Evolutionary conservation across 768 basidiomycete genomes (phyloP), one percentile per base, ranked within the genome.

Genomic region (Hypholoma sublateritium): DNA sequence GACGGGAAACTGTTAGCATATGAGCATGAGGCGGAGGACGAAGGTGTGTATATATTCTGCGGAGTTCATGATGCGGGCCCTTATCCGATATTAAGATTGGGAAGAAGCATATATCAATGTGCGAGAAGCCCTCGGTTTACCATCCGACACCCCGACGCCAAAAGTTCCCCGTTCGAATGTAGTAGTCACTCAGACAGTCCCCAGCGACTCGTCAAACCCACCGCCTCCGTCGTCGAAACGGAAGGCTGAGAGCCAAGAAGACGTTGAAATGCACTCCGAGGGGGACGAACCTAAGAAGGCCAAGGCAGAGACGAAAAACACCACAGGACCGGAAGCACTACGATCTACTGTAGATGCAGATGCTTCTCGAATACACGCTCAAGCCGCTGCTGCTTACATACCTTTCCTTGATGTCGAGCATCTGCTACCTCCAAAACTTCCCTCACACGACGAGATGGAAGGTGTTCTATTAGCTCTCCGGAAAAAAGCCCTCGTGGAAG

Each of bases 401-500:
- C 79, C 87, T 2, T 90, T 94, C 73, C 76, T 95, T n/a, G 75
- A 84, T 17, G 74, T 86, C 17, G 86, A 88, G 59, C 79, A 87
- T 57, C 79, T 96, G 8, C 66, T 91, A 51, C 84, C 87, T 11
- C 93, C 94, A 0, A 86, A 82, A 62, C 70, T 95, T 71, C 90
- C 91, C 1, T 84, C 83, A 1, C 77, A 81, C 55, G 82, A 84
- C 45, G 91, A 95, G 70, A 88, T 93, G 89, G 92, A 92, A 67
- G 69, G 71, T 19, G 82, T 90, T 9, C 69, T 97, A 53, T 77
- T 97, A 55, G 81, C 80, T 24, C 74, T 94, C 59, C 80, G 89
- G 67, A 95, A 96, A 74, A 82, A 86, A 72, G 87, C 87, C 19
- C 71, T 96, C 43, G 83, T 93, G 54, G 88, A 92, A 64, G 93